A percentile compares a stretch with the other conserved stretches of the same genome.
These are phyloP conservation scores for Primulina huaijiensis DNA, from an alignment of 257 asterid genomes.

Conservation along the genomic window DNA sequence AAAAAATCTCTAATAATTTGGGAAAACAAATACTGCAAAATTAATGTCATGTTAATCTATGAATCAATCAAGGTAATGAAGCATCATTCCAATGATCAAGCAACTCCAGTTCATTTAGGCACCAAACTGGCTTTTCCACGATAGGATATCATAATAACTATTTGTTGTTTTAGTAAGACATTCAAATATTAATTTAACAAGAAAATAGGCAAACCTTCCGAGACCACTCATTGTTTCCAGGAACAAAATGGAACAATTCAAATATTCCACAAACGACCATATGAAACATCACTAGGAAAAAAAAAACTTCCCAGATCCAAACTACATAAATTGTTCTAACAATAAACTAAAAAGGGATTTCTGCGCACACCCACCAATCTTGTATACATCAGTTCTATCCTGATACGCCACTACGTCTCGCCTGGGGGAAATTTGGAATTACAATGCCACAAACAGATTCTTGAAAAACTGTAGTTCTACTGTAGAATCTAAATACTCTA, in stretches of 20 bases:
- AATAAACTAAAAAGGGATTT: constrained; percentile 24
- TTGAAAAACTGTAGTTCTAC: constrained; percentile 38
- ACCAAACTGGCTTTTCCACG: too few relatives aligned
- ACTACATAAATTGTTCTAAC: constrained; percentile 18
- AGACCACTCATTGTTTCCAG: background rate
- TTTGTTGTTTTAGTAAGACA: too few relatives aligned
- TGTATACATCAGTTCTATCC: constrained; percentile 43
- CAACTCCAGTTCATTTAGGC: too few relatives aligned
- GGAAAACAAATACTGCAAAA: too few relatives aligned
- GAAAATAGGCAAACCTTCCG: too few relatives aligned
- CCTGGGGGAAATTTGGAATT: constrained; percentile 25
- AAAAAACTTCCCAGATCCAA: background rate
- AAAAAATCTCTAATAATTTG: too few relatives aligned
- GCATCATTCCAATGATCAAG: too few relatives aligned
- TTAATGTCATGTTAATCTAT: too few relatives aligned
- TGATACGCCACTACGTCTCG: constrained; percentile 16
- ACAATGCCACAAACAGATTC: constrained; percentile 35
- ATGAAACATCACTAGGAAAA: background rate
- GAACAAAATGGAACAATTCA: background rate
- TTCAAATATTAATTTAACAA: too few relatives aligned
- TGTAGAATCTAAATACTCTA: constrained; percentile 56
- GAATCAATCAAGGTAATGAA: too few relatives aligned
- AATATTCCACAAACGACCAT: too few relatives aligned
- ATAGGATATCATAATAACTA: background rate
- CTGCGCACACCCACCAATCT: constrained; percentile 45